Evolutionary conservation across 1,139 yeast species (phyloP), one percentile per base, ranked within the genome.

Genomic region (Geotrichum klebahnii): DNA sequence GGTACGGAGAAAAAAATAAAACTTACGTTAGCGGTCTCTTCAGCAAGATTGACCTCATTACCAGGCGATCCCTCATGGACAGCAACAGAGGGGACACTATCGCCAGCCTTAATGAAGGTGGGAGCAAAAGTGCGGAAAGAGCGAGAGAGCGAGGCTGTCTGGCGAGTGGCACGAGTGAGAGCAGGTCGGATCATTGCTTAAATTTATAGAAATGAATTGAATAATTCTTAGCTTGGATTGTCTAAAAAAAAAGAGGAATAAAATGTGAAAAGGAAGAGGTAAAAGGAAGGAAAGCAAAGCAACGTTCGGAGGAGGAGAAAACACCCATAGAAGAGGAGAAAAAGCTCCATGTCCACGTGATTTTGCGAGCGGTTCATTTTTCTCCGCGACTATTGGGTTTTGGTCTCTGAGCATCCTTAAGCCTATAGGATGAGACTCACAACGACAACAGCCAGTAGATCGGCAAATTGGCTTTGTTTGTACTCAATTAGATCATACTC

Each of bases 61-160:
- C 85, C 84, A 45, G 95, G 95, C 28, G 87, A 78, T 35, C 78
- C 80, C 58, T 81, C 85, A 55, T 70, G 78, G 52, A 86, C 67
- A 22, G 71, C 64, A 14, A 74, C 73, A 1, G 76, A 65, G 36
- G 95, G 95, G 51, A 86, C 61, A 17, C 55, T 39, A 52, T 69
- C 72, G 20, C 74, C 74, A n/a, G 56, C 67, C 41, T 64, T 57
- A 47, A 70, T 55, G 31, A 53, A 51, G n/a, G 62, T 53, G 16
- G 61, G 51, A 2, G 60, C 55, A 16, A 62, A 56, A 44, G 61
- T 48, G 41, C 57, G 59, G 61, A 68, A 67, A 19, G 57, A 54
- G 33, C 62, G 52, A 31, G 44, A 51, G 46, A 33, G 29, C 16
- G 35, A 36, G 39, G 49, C 32, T 32, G 24, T 19, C 33, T 40